A percentile compares a stretch with the other conserved stretches of the same genome.
These are phyloP conservation scores for Calycina herbarum DNA, from an alignment of 2,329 filamentous ascomycete genomes.

Conservation along the genomic window DNA sequence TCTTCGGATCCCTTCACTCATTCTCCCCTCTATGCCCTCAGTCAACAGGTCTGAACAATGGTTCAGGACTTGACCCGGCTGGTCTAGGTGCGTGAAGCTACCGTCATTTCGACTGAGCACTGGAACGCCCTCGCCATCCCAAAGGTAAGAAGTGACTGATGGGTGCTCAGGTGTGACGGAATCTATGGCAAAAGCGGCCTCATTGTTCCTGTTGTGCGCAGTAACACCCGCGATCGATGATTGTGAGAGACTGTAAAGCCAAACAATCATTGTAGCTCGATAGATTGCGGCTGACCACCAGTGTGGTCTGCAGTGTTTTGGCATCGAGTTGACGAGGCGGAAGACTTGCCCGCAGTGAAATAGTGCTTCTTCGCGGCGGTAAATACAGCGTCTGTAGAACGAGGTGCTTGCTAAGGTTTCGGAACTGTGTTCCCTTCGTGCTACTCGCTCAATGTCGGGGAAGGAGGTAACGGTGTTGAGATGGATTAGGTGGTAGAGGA, in stretches of 20 bases:
- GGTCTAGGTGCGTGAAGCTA: slow-evolving; percentile 45
- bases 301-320: slow-evolving; percentile 58
- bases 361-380: slow-evolving; percentile 61
- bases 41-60: slow-evolving; percentile 55
- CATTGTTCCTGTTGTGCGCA: slow-evolving; percentile 35
- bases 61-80: slow-evolving; percentile 48
- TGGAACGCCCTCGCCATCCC: slow-evolving; percentile 53
- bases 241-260: slow-evolving; percentile 59
- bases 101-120: slow-evolving; percentile 52
- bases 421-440: slow-evolving; percentile 59
- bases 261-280: slow-evolving; percentile 62
- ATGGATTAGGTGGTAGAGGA: slow-evolving; percentile 70
- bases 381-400: slow-evolving; percentile 65
- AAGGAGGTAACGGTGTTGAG: slow-evolving; percentile 69
- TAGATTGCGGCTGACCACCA: slow-evolving; percentile 75
- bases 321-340: slow-evolving; percentile 60
- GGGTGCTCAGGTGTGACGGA: slow-evolving; percentile 51
- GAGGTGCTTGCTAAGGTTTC: slow-evolving; percentile 49
- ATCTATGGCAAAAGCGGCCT: slow-evolving; percentile 50
- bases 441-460: slow-evolving; percentile 65
- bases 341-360: slow-evolving; percentile 70
- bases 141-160: slow-evolving; percentile 51
- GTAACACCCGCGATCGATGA: slow-evolving; percentile 40
- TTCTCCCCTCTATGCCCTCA: slow-evolving; percentile 51
- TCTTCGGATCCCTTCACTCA: slow-evolving; percentile 54